Evolutionary conservation across 2,329 filamentous ascomycete genomes (phyloP).

Genomic region (Paracoccidioides brasiliensis): DNA sequence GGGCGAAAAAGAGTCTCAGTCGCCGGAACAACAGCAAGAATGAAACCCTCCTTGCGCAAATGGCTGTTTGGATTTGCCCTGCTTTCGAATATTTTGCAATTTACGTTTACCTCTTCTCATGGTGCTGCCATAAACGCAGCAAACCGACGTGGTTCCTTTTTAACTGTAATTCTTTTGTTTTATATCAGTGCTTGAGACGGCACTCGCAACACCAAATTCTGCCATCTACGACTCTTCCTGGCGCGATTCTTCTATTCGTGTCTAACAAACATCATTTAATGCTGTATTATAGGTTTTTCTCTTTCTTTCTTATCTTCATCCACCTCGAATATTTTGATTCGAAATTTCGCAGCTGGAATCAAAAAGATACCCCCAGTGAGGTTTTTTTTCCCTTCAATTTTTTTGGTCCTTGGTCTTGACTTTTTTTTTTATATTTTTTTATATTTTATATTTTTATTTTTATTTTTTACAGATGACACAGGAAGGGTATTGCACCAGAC

Average conservation of each 20-base stretch:
- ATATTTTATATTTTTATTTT: background rate
- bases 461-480: background rate
- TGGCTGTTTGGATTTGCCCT: constrained; percentile 2
- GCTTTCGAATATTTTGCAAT: background rate
- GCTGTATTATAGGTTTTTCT: background rate
- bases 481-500: background rate
- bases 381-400: background rate
- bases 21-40: constrained; percentile 31
- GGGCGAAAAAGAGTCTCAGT: constrained; percentile 36
- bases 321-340: background rate
- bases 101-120: background rate
- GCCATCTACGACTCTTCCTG: background rate
- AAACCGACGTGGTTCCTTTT: background rate
- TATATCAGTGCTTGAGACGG: background rate
- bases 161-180: background rate
- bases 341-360: background rate
- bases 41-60: constrained; percentile 13
- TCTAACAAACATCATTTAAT: background rate
- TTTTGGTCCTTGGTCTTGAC: background rate
- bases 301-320: background rate
- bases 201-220: background rate
- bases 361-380: constrained; percentile 1
- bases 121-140: background rate
- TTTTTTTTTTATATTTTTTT: background rate
- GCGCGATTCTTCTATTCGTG: background rate